phyloP scores from a whole-genome alignment of 495 filamentous ascomycete genomes.

The Aspergillus avenaceus region DNA sequence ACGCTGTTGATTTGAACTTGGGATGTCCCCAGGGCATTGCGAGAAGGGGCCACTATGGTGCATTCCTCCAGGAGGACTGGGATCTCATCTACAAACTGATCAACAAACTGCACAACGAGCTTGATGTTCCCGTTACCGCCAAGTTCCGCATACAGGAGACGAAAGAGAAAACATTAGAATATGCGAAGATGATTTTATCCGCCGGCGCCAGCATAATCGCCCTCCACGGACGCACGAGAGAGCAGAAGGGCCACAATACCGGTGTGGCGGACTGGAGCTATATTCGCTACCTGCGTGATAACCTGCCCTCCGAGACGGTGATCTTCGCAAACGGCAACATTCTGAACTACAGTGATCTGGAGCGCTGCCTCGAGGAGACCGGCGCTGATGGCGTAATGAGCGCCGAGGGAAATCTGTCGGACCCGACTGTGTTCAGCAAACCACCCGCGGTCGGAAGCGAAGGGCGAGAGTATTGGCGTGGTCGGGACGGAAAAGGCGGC shows the following conservation, averaged over 20 bases:
- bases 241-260: constrained; percentile 95
- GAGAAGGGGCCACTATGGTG: constrained; percentile 81
- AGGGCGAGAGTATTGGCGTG: constrained; percentile 79
- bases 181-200: constrained; percentile 80
- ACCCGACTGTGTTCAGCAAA: constrained; percentile 79
- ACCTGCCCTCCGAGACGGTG: constrained; percentile 80
- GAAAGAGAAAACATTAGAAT: constrained; percentile 78
- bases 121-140: constrained; percentile 81
- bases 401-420: constrained; percentile 88
- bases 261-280: constrained; percentile 88
- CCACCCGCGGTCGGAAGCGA: constrained; percentile 60
- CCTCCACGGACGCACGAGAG: constrained; percentile 81
- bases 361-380: constrained; percentile 73
- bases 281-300: constrained; percentile 76
- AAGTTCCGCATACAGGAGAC: constrained; percentile 92
- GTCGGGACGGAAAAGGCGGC: constrained; percentile 74
- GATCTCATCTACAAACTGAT: constrained; percentile 75
- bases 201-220: constrained; percentile 92
- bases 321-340: constrained; percentile 97
- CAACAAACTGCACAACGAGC: constrained; percentile 64
- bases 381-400: constrained; percentile 93
- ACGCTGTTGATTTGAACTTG: constrained; percentile 94
- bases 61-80: constrained; percentile 93
- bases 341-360: constrained; percentile 76
- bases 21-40: constrained; percentile 99